Percentiles rank a stretch among this genome's conserved stretches.
phyloP scores from a whole-genome alignment of 192 early-diverging fungal species.

The Backusella luteola region DNA sequence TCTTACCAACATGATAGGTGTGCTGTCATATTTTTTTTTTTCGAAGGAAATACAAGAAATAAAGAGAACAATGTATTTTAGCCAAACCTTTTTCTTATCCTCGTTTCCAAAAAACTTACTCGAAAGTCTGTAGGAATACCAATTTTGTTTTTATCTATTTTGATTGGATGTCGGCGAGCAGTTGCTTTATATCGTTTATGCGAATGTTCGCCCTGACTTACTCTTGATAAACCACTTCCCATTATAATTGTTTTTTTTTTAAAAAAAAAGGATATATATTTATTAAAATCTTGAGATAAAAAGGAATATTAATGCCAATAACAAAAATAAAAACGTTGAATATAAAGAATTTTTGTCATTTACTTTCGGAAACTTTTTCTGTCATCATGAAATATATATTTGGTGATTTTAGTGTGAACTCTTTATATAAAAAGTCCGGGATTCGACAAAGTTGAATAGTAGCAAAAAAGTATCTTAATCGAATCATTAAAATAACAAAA shows the following conservation, averaged over 20 bases:
- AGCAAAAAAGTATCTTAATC: neutral
- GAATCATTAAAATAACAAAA: neutral
- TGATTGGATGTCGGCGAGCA: conserved; percentile 1
- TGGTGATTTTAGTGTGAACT: conserved; percentile 7
- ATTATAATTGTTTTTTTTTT: neutral
- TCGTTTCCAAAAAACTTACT: neutral
- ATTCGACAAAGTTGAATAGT: neutral
- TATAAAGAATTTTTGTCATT: neutral
- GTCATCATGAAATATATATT: neutral
- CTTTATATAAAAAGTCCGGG: neutral
- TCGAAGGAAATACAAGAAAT: neutral
- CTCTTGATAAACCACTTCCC: conserved; percentile 18
- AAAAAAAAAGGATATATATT: neutral
- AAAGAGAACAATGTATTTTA: neutral
- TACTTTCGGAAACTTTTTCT: conserved; percentile 11
- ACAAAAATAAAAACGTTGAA: neutral
- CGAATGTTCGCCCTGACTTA: conserved; percentile 6
- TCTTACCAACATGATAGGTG: conserved; percentile 18
- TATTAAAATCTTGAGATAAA: neutral
- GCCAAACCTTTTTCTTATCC: neutral
- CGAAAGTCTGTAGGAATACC: conserved; percentile 17
- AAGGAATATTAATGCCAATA: neutral
- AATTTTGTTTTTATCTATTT: conserved; percentile 13
- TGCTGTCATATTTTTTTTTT: conserved; percentile 10
- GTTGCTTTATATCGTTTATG: neutral